Conservation (phyloP, 495 filamentous ascomycete genomes). For the Penicillium paxilli region DNA sequence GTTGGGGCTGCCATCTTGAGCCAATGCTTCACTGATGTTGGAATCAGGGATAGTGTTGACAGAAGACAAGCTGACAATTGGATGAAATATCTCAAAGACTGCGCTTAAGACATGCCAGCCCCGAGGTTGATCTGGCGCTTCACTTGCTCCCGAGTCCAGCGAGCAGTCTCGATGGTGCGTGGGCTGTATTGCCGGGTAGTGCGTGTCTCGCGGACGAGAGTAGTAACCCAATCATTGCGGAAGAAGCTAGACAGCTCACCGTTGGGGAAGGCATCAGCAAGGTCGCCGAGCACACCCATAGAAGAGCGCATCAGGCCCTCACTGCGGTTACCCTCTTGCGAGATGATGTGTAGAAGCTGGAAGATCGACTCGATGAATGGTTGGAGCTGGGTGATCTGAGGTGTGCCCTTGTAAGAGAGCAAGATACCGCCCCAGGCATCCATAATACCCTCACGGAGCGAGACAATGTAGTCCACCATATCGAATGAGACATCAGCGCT, state of each 20-base stretch:
- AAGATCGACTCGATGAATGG: slow-evolving; percentile 87
- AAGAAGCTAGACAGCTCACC: slow-evolving; percentile 83
- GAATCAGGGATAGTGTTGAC: not conserved
- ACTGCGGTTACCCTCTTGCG: slow-evolving; percentile 78
- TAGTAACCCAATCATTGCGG: slow-evolving; percentile 85
- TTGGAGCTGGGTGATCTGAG: slow-evolving; percentile 62
- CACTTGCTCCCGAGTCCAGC: slow-evolving; percentile 96
- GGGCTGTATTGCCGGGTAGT: slow-evolving; percentile 77
- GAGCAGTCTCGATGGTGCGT: slow-evolving; percentile 89
- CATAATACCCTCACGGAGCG: slow-evolving; percentile 95
- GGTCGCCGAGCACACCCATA: slow-evolving; percentile 96
- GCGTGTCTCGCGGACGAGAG: slow-evolving; percentile 83
- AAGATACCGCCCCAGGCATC: slow-evolving; percentile 98
- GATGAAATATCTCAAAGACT: slow-evolving; percentile 5
- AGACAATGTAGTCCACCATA: slow-evolving; percentile 93
- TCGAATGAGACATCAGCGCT: slow-evolving; percentile 73
- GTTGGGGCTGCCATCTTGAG: not conserved
- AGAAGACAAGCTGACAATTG: slow-evolving; percentile 1
- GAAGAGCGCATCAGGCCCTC: slow-evolving; percentile 87
- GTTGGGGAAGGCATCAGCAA: slow-evolving; percentile 89
- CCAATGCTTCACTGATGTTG: not conserved
- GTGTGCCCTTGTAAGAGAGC: slow-evolving; percentile 76
- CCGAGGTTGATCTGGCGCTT: slow-evolving; percentile 75
- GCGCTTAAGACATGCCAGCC: slow-evolving; percentile 39
- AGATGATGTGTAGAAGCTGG: slow-evolving; percentile 78